phyloP scores from a whole-genome alignment of 2,329 filamentous ascomycete species.

The Aspergillus tanneri region DNA sequence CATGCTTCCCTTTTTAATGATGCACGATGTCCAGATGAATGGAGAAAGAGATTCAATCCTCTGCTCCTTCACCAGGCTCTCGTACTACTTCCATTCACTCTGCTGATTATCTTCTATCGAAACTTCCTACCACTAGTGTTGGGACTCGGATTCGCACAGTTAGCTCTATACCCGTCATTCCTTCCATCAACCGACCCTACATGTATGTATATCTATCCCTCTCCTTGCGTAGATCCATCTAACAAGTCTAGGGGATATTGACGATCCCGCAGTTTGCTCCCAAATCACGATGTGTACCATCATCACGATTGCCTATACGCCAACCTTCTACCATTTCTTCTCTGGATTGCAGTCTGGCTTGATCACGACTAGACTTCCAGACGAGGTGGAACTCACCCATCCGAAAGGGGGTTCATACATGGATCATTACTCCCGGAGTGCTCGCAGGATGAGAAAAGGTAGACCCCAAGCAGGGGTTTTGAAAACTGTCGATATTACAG shows the following conservation, averaged over 20 bases:
- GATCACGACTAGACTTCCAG: constrained; percentile 18
- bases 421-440: constrained; percentile 8
- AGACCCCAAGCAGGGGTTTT: constrained; percentile 14
- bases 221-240: not conserved
- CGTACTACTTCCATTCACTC: constrained; percentile 12
- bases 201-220: constrained; percentile 15
- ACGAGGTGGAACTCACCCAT: constrained; percentile 15
- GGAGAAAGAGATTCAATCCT: constrained; percentile 21
- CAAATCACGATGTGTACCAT: constrained; percentile 27
- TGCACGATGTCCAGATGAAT: constrained; percentile 25
- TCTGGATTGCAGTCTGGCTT: constrained; percentile 25
- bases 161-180: constrained; percentile 19
- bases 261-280: constrained; percentile 15
- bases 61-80: constrained; percentile 19
- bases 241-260: constrained; percentile 19
- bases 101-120: not conserved
- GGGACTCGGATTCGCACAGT: constrained; percentile 15
- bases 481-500: constrained; percentile 22
- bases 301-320: constrained; percentile 26
- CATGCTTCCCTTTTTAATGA: constrained; percentile 24
- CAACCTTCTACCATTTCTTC: constrained; percentile 28
- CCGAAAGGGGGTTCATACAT: constrained; percentile 13
- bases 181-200: constrained; percentile 18
- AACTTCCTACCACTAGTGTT: constrained; percentile 8
- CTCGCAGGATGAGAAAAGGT: constrained; percentile 5